Evolutionary conservation across 371 early-diverging fungal genomes (phyloP).

Genomic region (Mortierella sp.): DNA sequence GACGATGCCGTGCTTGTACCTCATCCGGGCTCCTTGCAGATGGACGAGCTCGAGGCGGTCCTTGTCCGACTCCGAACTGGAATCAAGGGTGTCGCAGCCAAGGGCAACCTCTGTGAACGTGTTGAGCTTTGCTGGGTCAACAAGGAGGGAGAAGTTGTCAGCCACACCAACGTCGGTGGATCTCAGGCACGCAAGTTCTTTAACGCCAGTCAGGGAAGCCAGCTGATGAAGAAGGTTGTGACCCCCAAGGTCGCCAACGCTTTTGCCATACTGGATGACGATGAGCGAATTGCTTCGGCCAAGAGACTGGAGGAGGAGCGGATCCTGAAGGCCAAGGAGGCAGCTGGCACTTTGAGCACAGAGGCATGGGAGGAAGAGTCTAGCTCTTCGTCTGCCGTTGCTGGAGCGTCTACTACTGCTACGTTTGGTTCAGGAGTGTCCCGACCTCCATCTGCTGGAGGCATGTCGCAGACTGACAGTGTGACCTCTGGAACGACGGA

Average conservation of each 20-base stretch:
- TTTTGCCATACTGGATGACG: constrained; percentile 48
- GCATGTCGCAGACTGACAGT: constrained; percentile 10
- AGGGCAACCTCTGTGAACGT: constrained; percentile 59
- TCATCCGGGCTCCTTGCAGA: constrained; percentile 58
- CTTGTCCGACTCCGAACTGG: constrained; percentile 65
- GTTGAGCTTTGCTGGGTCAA: constrained; percentile 76
- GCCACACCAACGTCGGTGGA: constrained; percentile 40
- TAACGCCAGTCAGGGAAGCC: constrained; percentile 29
- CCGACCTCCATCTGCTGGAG: constrained; percentile 6
- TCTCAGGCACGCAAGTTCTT: constrained; percentile 47
- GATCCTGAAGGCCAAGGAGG: constrained; percentile 49
- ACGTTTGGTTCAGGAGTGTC: constrained; percentile 4
- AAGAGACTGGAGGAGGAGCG: constrained; percentile 50
- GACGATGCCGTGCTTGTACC: constrained; percentile 68
- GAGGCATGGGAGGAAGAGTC: constrained; percentile 54
- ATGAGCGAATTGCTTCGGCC: constrained; percentile 48
- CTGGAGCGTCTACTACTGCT: constrained; percentile 1
- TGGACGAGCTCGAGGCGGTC: constrained; percentile 65
- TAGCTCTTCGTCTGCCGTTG: constrained; percentile 4
- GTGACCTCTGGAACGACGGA: constrained; percentile 17
- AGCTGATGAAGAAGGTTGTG: constrained; percentile 19
- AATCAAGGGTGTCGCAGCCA: constrained; percentile 56
- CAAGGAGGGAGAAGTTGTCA: constrained; percentile 62
- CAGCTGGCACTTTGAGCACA: constrained; percentile 45
- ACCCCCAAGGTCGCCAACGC: constrained; percentile 39